phyloP scores from a whole-genome alignment of 305 asterid species.

The Salvia sclarea region DNA sequence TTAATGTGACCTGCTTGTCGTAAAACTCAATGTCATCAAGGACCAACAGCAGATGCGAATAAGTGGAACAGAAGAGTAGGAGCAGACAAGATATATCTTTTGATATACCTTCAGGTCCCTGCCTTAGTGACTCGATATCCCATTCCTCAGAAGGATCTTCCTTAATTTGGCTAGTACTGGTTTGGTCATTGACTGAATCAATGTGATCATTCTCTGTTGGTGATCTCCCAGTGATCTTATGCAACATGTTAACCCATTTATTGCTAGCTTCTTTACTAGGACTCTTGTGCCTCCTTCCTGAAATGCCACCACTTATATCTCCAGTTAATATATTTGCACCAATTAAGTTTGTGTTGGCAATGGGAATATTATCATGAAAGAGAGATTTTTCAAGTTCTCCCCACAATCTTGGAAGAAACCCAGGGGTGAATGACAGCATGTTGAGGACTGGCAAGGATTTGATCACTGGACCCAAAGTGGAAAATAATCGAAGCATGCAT shows the following conservation, averaged over 20 bases:
- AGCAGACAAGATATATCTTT: slow-evolving; percentile 69
- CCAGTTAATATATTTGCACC: slow-evolving; percentile 38
- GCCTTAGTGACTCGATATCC: slow-evolving; percentile 73
- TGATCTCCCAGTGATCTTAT: slow-evolving; percentile 67
- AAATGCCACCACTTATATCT: slow-evolving; percentile 44
- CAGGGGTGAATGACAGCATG: slow-evolving; percentile 91
- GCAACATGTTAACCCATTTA: slow-evolving; percentile 76
- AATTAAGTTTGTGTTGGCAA: slow-evolving; percentile 31
- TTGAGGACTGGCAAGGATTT: slow-evolving; percentile 88
- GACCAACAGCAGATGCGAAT: slow-evolving; percentile 85
- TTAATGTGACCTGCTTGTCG: slow-evolving; percentile 78
- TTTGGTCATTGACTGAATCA: slow-evolving; percentile 36
- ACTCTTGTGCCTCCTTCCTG: slow-evolving; percentile 55
- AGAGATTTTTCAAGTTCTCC: slow-evolving; percentile 62
- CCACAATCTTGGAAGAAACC: slow-evolving; percentile 80
- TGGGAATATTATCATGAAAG: slow-evolving; percentile 45
- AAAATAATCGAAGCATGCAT: slow-evolving; percentile 72
- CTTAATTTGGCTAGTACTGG: slow-evolving; percentile 41
- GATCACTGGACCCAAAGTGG: slow-evolving; percentile 62
- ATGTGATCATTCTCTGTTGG: slow-evolving; percentile 44
- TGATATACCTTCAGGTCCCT: slow-evolving; percentile 78
- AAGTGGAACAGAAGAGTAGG: slow-evolving; percentile 82
- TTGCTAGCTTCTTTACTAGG: slow-evolving; percentile 61
- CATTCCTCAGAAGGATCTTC: slow-evolving; percentile 63
- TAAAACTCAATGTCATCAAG: slow-evolving; percentile 94